Percentiles rank a stretch among this genome's conserved stretches.
phyloP scores from a whole-genome alignment of 2,329 filamentous ascomycete genomes.

The Penicillium decumbens region DNA sequence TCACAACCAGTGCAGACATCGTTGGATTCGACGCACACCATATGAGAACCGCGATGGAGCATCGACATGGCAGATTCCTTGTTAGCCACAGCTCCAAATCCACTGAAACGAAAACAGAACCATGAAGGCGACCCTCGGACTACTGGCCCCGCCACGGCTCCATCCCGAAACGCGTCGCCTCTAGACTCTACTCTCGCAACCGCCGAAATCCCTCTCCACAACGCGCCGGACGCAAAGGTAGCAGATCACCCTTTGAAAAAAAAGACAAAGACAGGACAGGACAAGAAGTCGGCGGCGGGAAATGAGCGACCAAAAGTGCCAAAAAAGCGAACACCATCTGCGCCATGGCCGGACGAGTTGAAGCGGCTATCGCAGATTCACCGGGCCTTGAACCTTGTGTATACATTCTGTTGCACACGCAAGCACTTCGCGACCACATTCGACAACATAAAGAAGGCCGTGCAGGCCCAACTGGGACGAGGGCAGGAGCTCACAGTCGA shows the following conservation, averaged over 20 bases:
- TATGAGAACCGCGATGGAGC: slow-evolving; percentile 19
- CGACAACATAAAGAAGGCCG: slow-evolving; percentile 76
- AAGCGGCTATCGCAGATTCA: slow-evolving; percentile 70
- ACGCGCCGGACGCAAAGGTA: neutral
- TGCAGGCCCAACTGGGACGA: slow-evolving; percentile 71
- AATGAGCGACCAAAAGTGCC: slow-evolving; percentile 8
- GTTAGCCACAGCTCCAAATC: neutral
- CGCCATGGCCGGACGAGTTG: slow-evolving; percentile 72
- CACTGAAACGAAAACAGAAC: slow-evolving; percentile 20
- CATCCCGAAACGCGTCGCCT: slow-evolving; percentile 16
- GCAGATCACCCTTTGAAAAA: neutral
- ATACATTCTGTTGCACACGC: slow-evolving; percentile 88
- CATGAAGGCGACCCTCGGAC: slow-evolving; percentile 4
- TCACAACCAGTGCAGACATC: neutral
- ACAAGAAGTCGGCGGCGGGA: slow-evolving; percentile 4
- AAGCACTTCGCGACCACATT: slow-evolving; percentile 91
- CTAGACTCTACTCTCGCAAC: neutral
- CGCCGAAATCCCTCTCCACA: neutral
- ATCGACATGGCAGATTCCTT: slow-evolving; percentile 22
- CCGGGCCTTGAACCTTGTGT: slow-evolving; percentile 82
- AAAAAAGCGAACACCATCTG: slow-evolving; percentile 31
- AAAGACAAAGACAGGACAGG: slow-evolving; percentile 5
- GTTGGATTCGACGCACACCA: neutral
- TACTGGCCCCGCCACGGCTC: neutral
- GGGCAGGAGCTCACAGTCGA: slow-evolving; percentile 60